Base-by-base conservation (phyloP, 352 stramenopile species). In the Phytophthora macrochlamydospora region DNA sequence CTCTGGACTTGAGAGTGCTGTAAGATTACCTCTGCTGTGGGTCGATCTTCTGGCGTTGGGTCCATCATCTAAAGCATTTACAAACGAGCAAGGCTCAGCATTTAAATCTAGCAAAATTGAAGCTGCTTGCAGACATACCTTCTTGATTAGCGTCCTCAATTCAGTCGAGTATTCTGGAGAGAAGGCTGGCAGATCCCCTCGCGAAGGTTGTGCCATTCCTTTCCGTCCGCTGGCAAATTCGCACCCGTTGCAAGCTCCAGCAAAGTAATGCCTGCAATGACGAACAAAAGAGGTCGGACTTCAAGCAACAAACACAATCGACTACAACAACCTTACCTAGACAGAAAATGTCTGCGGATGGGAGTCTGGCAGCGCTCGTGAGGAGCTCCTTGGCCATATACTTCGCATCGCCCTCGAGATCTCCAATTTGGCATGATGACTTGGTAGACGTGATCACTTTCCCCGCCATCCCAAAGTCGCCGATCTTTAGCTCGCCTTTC, bases 281-380 rank as follows among this genome's bases (percentile, higher is more conserved):
- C 14, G 18, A 24, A 24, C 18, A 24, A 24, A 24, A 24, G 18
- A 24, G 18, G 0, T 24, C 0, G 18, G 18, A 24, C 18, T 24
- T 24, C 18, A 24, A 24, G 18, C 18, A 24, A 24, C n/a, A 24
- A 24, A 24, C 18, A 24, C 18, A 24, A 24, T 24, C 18, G 18
- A 24, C 18, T 24, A 24, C 18, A 42, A 44, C 56, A 6, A 51
- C 30, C 30, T 30, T 67, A 92, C 96, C 95, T 43, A 99, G 71
- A 28, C 93, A 98, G 64, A 99, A 99, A n/a, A 99, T 95, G 56
- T 99, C 97, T 2, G 90, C 89, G 0, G 82, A 91, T 13, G 90
- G 82, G 32, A 80, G 73, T 28, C 87, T 74, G 14, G 85, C 70
- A 37, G 74, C 66, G 48, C 73, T 89, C 2, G 76, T 83, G 31